phyloP scores from a whole-genome alignment of 768 basidiomycete species.

The Mrakia hoshinonis region DNA sequence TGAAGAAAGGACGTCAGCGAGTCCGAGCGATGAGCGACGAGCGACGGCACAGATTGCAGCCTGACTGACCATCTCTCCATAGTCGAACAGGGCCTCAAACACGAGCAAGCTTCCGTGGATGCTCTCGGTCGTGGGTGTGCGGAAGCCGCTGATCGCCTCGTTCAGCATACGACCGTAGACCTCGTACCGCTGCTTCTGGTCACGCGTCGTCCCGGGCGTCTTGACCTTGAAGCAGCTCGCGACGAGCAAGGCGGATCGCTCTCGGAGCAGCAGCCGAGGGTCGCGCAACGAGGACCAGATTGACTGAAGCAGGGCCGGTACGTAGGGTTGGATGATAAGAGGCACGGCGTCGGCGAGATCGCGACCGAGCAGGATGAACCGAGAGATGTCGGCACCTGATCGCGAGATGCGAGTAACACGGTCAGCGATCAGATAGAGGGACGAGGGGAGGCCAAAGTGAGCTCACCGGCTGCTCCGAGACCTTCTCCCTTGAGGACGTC shows the following conservation, averaged over 20 bases:
- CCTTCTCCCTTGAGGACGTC: constrained; percentile 11
- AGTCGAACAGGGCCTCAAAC: constrained; percentile 78
- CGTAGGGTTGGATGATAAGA: constrained; percentile 76
- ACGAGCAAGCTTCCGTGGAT: constrained; percentile 89
- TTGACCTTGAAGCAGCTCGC: constrained; percentile 8
- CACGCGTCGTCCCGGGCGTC: constrained; percentile 9
- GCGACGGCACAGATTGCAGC: neutral
- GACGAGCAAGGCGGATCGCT: constrained; percentile 24
- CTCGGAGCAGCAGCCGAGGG: constrained; percentile 46
- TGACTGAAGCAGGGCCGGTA: constrained; percentile 79
- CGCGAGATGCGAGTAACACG: constrained; percentile 37
- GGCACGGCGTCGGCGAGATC: constrained; percentile 86
- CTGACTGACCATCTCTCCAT: constrained; percentile 78
- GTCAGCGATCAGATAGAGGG: neutral
- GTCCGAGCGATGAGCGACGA: neutral
- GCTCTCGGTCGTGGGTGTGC: constrained; percentile 69
- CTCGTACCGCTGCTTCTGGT: constrained; percentile 39
- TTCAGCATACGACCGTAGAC: constrained; percentile 69
- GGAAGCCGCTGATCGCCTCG: constrained; percentile 70
- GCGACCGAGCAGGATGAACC: constrained; percentile 88
- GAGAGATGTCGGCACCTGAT: constrained; percentile 54
- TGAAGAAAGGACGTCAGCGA: neutral
- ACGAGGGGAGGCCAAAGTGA: neutral
- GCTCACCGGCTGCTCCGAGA: constrained; percentile 56
- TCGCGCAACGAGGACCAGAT: constrained; percentile 85